Evolutionary conservation across 2,329 filamentous ascomycete species (phyloP).

Genomic region (Camptophora hylomeconis): DNA sequence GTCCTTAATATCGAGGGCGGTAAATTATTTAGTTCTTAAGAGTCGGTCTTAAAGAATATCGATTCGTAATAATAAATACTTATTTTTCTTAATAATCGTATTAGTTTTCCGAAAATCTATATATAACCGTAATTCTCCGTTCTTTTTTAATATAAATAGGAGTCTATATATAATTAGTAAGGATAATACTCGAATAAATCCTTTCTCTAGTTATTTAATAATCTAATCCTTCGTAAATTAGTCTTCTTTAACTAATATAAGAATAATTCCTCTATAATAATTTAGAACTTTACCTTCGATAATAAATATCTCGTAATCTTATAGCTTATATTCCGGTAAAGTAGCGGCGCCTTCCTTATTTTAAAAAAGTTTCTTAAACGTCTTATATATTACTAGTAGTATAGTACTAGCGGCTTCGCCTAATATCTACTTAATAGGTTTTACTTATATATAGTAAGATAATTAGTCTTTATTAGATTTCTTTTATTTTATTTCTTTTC

Average conservation of each 20-base stretch:
- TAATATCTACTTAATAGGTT: not conserved
- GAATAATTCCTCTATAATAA: conserved; percentile 1
- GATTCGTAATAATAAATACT: conserved; percentile 1
- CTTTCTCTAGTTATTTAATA: not conserved
- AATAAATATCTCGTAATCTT: conserved; percentile 1
- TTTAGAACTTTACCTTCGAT: not conserved
- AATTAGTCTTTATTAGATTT: conserved; percentile 1
- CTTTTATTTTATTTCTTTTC: not conserved
- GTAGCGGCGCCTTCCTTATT: not conserved
- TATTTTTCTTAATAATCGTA: conserved; percentile 1
- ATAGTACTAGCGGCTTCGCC: not conserved
- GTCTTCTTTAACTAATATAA: conserved; percentile 1
- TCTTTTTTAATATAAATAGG: conserved; percentile 1
- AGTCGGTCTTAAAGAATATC: conserved; percentile 1
- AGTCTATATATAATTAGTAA: not conserved
- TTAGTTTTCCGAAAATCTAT: conserved; percentile 2
- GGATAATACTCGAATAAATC: not conserved
- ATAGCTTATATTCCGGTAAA: conserved; percentile 5
- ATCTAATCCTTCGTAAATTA: conserved; percentile 1
- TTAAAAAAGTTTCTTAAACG: conserved; percentile 1
- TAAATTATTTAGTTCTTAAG: conserved; percentile 1
- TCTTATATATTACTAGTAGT: not conserved
- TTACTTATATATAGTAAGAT: not conserved
- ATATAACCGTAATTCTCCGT: conserved; percentile 1
- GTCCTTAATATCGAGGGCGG: conserved; percentile 2